Evolutionary conservation across 2,329 filamentous ascomycete genomes (phyloP), one percentile per base, ranked within the genome.

Genomic region (Pseudogymnoascus sp.): DNA sequence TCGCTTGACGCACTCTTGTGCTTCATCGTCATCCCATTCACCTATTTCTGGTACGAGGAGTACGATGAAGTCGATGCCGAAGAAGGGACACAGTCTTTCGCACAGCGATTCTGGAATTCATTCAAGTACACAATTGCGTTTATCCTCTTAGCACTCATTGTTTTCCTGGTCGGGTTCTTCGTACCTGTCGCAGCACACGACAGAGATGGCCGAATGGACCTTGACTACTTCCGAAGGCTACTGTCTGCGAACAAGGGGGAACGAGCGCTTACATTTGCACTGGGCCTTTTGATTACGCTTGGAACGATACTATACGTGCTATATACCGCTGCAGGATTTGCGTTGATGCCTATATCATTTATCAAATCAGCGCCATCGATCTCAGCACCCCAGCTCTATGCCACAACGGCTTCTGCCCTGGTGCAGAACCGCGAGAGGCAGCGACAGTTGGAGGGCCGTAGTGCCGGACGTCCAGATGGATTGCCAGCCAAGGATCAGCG

Each of bases 1-100:
- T 94, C 90, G 68, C 78, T 97, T 66, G 94, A 99, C 73, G 90
- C 91, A 1, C 73, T 97, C 5, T 83, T 99, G 9, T 99, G 94
- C 70, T 79, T 99, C 50, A 73, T 97, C 16, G 83, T 96, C 47
- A 88, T 97, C 18, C 94, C 94, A 0, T 99, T 99, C 71, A 88
- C 92, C 57, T 99, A 99, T 77, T 99, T 99, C 73, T 97, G 89
- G 85, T 94, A 96, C 70, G 94, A 99, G 73, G 94, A 97, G 74
- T 96, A 96, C 66, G 93, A 97, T 69, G 91, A 97, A 75, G 87
- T 93, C 18, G 91, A 91, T 64, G 82, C 87, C 34, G 90, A 96
- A 68, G 84, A 90, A 63, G 89, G 90, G 32, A 85, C 83, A 30
- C 87, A 92, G 71, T 88, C 88, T 2, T 74, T 88, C 62, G 81